Evolutionary conservation across 768 basidiomycete genomes (phyloP).

Genomic region (Strobilomyces dryophilus): DNA sequence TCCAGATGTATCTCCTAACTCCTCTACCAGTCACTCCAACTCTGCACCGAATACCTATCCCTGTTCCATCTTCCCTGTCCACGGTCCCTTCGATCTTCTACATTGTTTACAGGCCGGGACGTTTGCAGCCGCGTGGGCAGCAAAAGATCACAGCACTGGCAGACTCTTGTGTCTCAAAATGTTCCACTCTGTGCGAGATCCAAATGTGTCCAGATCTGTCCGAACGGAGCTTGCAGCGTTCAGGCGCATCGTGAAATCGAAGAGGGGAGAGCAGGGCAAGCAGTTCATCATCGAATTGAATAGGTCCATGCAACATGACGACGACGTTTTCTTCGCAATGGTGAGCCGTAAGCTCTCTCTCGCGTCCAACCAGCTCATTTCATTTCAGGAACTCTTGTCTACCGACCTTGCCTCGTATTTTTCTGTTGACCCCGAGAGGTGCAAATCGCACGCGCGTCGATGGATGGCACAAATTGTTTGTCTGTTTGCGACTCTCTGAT

Average conservation of each 20-base stretch:
- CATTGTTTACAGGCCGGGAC: slow-evolving; percentile 16
- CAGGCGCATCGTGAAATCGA: slow-evolving; percentile 29
- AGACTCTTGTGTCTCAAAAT: slow-evolving; percentile 39
- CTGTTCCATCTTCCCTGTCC: slow-evolving; percentile 17
- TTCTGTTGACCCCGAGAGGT: slow-evolving; percentile 15
- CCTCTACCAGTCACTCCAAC: neutral
- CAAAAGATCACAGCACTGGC: slow-evolving; percentile 23
- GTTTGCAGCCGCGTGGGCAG: slow-evolving; percentile 22
- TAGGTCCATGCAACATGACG: slow-evolving; percentile 31
- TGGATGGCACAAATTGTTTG: slow-evolving; percentile 42
- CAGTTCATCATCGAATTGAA: slow-evolving; percentile 39
- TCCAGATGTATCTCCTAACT: neutral
- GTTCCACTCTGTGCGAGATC: slow-evolving; percentile 17
- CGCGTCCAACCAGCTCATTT: neutral
- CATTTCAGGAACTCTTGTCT: slow-evolving; percentile 38
- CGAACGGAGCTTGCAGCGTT: slow-evolving; percentile 34
- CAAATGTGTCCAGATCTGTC: slow-evolving; percentile 14
- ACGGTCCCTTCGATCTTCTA: slow-evolving; percentile 25
- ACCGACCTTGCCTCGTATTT: slow-evolving; percentile 34
- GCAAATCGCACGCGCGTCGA: slow-evolving; percentile 26
- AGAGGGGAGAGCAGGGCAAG: slow-evolving; percentile 17
- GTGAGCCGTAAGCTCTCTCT: slow-evolving; percentile 20
- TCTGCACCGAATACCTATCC: neutral
- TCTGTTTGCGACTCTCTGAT: neutral
- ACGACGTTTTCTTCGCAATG: slow-evolving; percentile 36